These are phyloP conservation scores for Scutellaria minor DNA, from an alignment of 257 asterid genomes.

Conservation along the genomic window DNA sequence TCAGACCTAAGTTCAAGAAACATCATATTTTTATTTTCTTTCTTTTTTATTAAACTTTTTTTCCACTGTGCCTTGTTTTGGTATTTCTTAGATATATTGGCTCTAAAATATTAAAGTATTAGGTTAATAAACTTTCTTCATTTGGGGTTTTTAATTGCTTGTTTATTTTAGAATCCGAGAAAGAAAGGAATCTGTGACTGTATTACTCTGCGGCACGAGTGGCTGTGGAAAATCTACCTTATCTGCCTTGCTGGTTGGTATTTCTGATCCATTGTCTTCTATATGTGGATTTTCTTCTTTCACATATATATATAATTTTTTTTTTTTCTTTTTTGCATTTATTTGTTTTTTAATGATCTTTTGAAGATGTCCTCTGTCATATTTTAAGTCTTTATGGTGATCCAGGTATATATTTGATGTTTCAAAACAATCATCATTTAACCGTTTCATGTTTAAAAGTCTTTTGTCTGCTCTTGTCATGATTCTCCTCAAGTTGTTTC, in stretches of 20 bases:
- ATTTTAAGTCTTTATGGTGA: not conserved
- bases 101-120: conserved; percentile 5
- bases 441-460: conserved; percentile 4
- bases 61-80: not conserved
- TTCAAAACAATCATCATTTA: conserved; percentile 11
- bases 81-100: conserved; percentile 9
- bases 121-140: conserved; percentile 19
- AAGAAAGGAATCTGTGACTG: conserved; percentile 88
- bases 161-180: conserved; percentile 76
- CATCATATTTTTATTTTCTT: not conserved
- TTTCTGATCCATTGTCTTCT: conserved; percentile 20
- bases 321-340: conserved; percentile 13
- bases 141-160: conserved; percentile 26
- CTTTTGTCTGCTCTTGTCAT: conserved; percentile 3
- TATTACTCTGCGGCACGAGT: conserved; percentile 93
- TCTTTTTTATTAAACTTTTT: not conserved
- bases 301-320: too few species aligned
- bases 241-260: conserved; percentile 94
- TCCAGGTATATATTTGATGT: not conserved
- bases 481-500: conserved; percentile 21
- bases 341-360: conserved; percentile 3
- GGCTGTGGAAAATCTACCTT: conserved; percentile 99
- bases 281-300: conserved; percentile 16
- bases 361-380: conserved; percentile 15
- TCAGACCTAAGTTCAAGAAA: not conserved